Percentiles rank a stretch among this genome's conserved stretches.
These are phyloP conservation scores for Acanthamoeba healyi DNA, from an alignment of 208 protist species.

Conservation along the genomic window DNA sequence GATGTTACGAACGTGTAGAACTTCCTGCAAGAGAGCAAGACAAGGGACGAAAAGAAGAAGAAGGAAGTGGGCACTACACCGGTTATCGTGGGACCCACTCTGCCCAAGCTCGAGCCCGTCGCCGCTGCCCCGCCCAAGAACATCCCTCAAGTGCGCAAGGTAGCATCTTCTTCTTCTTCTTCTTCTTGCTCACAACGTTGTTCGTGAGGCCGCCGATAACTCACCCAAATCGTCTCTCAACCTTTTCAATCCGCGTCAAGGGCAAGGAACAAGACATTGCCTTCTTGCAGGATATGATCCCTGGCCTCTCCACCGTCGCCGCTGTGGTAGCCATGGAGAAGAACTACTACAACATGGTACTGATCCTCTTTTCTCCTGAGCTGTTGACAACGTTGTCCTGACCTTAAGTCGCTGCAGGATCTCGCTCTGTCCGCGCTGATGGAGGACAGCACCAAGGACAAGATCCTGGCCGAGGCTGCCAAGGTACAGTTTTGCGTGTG, in stretches of 20 bases:
- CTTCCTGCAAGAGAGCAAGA: conserved; percentile 35
- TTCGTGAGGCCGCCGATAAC: too few species aligned
- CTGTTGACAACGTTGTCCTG: background rate
- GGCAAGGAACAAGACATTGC: background rate
- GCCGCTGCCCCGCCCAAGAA: background rate
- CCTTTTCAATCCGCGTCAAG: too few species aligned
- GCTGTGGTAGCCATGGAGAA: conserved; percentile 14
- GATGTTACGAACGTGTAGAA: background rate
- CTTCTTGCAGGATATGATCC: conserved; percentile 22
- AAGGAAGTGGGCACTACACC: background rate
- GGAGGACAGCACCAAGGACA: background rate
- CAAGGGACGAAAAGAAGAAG: background rate
- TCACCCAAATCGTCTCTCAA: too few species aligned
- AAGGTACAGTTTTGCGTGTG: background rate
- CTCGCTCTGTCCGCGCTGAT: background rate
- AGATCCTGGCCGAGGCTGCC: conserved; percentile 40
- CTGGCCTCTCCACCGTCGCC: background rate
- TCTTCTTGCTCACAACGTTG: too few species aligned
- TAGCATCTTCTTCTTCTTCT: too few species aligned
- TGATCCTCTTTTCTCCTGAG: background rate
- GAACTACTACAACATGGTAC: conserved; percentile 45
- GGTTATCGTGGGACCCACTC: background rate
- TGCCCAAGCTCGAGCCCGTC: background rate
- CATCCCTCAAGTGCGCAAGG: background rate
- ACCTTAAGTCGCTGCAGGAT: background rate